Conservation (phyloP, 2,329 filamentous ascomycete species). For the Aspergillus sp. region DNA sequence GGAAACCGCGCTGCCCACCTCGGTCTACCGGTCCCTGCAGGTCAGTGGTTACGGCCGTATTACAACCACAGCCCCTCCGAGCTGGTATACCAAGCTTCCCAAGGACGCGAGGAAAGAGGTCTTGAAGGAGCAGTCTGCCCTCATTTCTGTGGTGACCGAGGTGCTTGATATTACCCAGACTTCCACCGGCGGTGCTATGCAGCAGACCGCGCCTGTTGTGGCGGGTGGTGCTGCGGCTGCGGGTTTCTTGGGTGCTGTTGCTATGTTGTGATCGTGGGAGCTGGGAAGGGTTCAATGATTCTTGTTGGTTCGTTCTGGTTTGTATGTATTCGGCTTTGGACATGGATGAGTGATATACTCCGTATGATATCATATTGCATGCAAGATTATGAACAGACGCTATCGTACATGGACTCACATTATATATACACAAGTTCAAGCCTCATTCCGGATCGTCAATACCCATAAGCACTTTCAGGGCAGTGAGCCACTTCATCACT, state of each 20-base stretch:
- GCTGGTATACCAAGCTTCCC: conserved; percentile 2
- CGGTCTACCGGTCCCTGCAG: neutral
- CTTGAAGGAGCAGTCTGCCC: neutral
- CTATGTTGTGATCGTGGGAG: neutral
- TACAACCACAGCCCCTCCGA: conserved; percentile 1
- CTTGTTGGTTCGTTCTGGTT: too few relatives aligned
- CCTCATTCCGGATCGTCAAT: conserved; percentile 41
- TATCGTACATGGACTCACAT: too few relatives aligned
- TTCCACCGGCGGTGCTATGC: neutral
- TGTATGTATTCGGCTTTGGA: too few relatives aligned
- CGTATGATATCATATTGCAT: conserved; percentile 1
- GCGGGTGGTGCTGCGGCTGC: neutral
- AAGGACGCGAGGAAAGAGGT: conserved; percentile 2
- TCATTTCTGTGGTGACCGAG: neutral
- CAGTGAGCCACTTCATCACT: conserved; percentile 58
- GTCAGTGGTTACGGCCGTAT: neutral
- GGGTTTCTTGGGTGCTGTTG: conserved; percentile 1
- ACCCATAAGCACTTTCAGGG: conserved; percentile 70
- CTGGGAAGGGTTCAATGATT: neutral
- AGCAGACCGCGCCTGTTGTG: neutral
- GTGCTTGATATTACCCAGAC: conserved; percentile 1
- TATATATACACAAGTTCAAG: conserved; percentile 1
- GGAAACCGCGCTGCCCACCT: neutral
- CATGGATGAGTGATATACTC: neutral
- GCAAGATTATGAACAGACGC: too few relatives aligned